These are phyloP conservation scores for Escallonia herrerae DNA, from an alignment of 129 eudicot genomes.

Conservation along the genomic window DNA sequence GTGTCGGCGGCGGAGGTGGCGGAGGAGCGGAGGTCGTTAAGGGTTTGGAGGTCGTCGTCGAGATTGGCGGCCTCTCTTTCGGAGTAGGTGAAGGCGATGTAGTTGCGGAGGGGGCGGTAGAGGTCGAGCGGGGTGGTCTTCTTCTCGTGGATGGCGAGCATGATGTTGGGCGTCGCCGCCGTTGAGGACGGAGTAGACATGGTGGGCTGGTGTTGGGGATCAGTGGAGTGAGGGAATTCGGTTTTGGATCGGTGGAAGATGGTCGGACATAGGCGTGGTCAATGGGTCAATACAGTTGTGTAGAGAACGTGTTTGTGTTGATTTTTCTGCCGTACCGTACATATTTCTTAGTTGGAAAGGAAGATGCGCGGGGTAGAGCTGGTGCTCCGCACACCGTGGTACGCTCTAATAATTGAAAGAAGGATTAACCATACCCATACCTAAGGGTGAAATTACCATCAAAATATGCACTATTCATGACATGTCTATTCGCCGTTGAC, in stretches of 20 bases:
- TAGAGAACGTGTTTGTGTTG: background rate
- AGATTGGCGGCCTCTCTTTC: constrained; percentile 93
- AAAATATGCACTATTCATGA: too few relatives aligned
- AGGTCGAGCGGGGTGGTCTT: constrained; percentile 64
- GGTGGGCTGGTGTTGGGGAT: constrained; percentile 16
- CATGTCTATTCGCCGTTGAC: too few relatives aligned
- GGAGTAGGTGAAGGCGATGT: constrained; percentile 74
- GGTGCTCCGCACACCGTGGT: too few relatives aligned
- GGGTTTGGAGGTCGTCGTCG: constrained; percentile 89
- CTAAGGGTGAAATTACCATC: too few relatives aligned
- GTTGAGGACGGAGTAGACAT: constrained; percentile 76
- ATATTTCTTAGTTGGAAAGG: constrained; percentile 14
- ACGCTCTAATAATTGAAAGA: too few relatives aligned
- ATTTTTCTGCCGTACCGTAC: background rate
- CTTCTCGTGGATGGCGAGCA: constrained; percentile 90
- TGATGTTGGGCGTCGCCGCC: constrained; percentile 55
- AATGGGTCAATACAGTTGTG: background rate
- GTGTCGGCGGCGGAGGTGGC: constrained; percentile 54
- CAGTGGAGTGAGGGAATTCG: constrained; percentile 8
- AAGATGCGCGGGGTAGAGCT: background rate
- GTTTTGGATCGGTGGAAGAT: background rate
- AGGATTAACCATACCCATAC: too few relatives aligned
- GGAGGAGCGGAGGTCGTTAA: constrained; percentile 59
- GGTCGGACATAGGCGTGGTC: background rate
- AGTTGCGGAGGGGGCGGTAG: constrained; percentile 92